Conservation (phyloP, 169 alveolate species). For the Amoebophrya sp. region DNA sequence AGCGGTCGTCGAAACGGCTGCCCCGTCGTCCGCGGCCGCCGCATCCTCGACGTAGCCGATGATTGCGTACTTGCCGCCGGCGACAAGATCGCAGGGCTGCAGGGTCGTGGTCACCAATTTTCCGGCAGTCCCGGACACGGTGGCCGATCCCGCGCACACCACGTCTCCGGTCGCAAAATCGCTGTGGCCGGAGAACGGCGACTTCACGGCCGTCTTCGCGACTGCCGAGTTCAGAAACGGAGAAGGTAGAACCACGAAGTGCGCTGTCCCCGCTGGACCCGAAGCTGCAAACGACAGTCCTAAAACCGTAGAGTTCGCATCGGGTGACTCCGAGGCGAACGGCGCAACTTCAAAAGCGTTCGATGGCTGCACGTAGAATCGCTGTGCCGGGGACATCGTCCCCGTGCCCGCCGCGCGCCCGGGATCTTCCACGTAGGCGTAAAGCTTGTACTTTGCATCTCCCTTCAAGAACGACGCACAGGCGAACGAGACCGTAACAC, state of each 20-base stretch:
- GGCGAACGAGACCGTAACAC: neutral
- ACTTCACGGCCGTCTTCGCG: neutral
- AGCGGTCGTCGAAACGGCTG: neutral
- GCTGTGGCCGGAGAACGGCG: no score
- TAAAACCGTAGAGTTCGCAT: neutral
- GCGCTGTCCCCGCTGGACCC: neutral
- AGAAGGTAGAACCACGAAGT: neutral
- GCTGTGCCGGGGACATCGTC: neutral
- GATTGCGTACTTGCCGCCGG: neutral
- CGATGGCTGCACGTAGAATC: neutral
- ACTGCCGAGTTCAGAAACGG: neutral
- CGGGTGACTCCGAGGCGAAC: neutral
- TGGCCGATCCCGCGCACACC: no score
- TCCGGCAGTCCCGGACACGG: no score
- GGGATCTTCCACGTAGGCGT: neutral
- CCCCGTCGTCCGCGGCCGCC: conserved; percentile 10
- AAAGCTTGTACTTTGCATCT: neutral
- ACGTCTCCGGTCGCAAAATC: no score
- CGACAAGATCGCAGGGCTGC: neutral
- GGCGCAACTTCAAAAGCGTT: neutral
- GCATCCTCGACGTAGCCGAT: conserved; percentile 31
- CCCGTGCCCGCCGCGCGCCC: neutral
- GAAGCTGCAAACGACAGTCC: neutral
- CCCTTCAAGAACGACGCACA: neutral
- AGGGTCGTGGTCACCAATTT: conserved; percentile 1